Evolutionary conservation across 2,329 filamentous ascomycete genomes (phyloP).

Genomic region (Colletotrichum paranaense): DNA sequence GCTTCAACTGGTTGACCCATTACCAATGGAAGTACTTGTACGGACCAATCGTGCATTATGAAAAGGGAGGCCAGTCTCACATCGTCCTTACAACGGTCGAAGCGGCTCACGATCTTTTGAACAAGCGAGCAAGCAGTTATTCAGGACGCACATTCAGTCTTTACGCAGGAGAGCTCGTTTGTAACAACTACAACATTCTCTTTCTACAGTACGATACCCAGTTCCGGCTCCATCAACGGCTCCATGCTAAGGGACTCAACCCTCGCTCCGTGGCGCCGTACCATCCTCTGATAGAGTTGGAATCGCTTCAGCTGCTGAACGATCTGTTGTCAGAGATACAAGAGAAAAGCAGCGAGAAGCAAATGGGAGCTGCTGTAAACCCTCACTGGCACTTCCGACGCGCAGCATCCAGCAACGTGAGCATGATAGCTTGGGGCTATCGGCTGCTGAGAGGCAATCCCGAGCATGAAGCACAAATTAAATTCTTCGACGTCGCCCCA

Average conservation of each 20-base stretch:
- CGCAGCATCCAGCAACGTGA: constrained; percentile 1
- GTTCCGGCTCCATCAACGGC: constrained; percentile 5
- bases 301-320: constrained; percentile 11
- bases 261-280: not conserved
- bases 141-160: constrained; percentile 4
- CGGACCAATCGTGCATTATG: constrained; percentile 6
- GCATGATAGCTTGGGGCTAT: constrained; percentile 2
- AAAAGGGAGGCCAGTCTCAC: not conserved
- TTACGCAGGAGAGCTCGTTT: not conserved
- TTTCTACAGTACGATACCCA: constrained; percentile 16
- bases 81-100: constrained; percentile 20
- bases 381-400: constrained; percentile 8
- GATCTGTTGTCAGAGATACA: not conserved
- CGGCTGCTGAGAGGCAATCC: constrained; percentile 8
- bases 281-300: not conserved
- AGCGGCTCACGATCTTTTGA: constrained; percentile 22
- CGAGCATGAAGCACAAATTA: not conserved
- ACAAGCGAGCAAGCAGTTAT: constrained; percentile 16
- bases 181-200: constrained; percentile 7
- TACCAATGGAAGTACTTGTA: constrained; percentile 11
- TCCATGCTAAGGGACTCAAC: constrained; percentile 6
- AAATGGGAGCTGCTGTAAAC: not conserved
- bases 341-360: not conserved
- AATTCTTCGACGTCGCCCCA: not conserved
- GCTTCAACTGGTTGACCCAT: constrained; percentile 12